These are phyloP conservation scores for Echinosophora koreensis DNA, from an alignment of 306 rosid species.

Conservation along the genomic window DNA sequence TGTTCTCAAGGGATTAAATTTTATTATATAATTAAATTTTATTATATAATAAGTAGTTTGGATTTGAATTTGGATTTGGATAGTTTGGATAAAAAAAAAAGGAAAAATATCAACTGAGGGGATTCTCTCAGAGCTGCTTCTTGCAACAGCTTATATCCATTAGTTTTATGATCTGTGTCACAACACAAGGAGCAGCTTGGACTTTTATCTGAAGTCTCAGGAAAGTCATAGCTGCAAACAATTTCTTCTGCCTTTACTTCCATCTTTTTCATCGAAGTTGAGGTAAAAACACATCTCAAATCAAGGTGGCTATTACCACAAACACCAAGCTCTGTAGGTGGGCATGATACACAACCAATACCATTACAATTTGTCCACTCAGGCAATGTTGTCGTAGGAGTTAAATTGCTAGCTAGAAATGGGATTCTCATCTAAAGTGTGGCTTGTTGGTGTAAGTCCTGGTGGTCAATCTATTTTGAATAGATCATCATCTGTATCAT, in stretches of 20 bases:
- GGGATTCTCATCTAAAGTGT: conserved; percentile 49
- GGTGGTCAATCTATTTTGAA: too few relatives aligned
- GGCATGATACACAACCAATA: conserved; percentile 58
- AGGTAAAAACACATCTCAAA: conserved; percentile 73
- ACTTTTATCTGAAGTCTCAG: conserved; percentile 75
- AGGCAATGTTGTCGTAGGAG: conserved; percentile 53
- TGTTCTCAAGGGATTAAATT: too few relatives aligned
- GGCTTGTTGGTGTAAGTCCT: too few relatives aligned
- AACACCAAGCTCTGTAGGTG: conserved; percentile 71
- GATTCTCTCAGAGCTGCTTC: conserved; percentile 78
- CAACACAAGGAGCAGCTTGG: conserved; percentile 80
- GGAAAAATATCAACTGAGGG: too few relatives aligned
- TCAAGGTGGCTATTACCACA: conserved; percentile 76
- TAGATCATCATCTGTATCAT: too few relatives aligned
- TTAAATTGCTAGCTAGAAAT: conserved; percentile 44
- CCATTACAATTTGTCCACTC: conserved; percentile 58
- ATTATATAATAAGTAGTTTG: too few relatives aligned
- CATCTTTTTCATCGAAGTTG: conserved; percentile 80
- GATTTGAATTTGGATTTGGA: too few relatives aligned
- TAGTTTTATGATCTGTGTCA: conserved; percentile 62
- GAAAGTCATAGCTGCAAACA: conserved; percentile 94
- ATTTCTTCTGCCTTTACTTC: conserved; percentile 93
- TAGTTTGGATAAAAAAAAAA: too few relatives aligned
- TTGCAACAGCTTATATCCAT: conserved; percentile 66
- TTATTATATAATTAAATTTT: too few relatives aligned